Percentiles rank a stretch among this genome's conserved stretches.
These are phyloP conservation scores for Ophiostoma tasmaniense DNA, from an alignment of 2,329 filamentous ascomycete genomes.

Conservation along the genomic window DNA sequence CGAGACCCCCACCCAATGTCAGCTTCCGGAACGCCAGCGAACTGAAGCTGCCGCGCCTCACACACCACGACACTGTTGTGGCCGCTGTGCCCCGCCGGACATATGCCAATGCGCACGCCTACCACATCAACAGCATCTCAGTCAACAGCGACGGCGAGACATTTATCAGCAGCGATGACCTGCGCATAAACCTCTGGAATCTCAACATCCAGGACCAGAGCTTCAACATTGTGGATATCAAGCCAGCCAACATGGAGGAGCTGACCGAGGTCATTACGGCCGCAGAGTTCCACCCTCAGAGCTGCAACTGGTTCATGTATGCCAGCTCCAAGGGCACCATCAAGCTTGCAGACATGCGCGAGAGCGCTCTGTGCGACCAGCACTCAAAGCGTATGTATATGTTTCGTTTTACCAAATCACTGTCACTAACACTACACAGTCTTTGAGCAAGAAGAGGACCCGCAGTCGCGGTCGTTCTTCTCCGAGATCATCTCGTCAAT, in stretches of 20 bases:
- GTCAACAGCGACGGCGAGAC: constrained; percentile 99
- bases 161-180: constrained; percentile 96
- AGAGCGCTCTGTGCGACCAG: constrained; percentile 90
- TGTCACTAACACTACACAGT: constrained; percentile 51
- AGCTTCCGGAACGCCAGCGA: constrained; percentile 74
- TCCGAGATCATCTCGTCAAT: constrained; percentile 99
- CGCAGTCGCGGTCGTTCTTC: constrained; percentile 94
- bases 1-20: constrained; percentile 60
- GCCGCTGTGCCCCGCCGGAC: constrained; percentile 92
- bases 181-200: constrained; percentile 98
- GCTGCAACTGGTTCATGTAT: constrained; percentile 99
- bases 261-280: constrained; percentile 97
- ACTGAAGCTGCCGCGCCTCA: constrained; percentile 89
- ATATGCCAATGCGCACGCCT: constrained; percentile 96
- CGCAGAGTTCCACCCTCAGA: constrained; percentile 91
- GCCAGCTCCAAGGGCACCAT: constrained; percentile 98
- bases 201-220: constrained; percentile 98
- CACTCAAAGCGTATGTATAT: constrained; percentile 76
- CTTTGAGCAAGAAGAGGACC: constrained; percentile 98
- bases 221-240: constrained; percentile 99
- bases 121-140: constrained; percentile 99
- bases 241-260: constrained; percentile 99
- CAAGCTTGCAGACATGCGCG: constrained; percentile 96
- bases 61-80: constrained; percentile 96
- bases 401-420: too few species aligned